phyloP scores from a whole-genome alignment of 164 flowering plant species.

The Stephania yunnanensis region DNA sequence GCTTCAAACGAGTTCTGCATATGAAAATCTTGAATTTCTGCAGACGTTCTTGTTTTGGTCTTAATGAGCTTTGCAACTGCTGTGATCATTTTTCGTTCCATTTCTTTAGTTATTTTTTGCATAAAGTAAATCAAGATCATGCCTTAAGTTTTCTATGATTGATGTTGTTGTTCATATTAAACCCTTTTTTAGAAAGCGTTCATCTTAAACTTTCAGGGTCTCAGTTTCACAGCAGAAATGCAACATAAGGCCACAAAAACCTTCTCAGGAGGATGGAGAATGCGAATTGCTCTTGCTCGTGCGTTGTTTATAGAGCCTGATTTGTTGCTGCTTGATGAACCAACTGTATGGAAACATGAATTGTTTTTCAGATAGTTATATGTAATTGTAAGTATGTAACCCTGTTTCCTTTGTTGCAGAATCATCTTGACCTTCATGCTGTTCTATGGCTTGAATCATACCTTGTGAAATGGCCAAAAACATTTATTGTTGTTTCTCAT shows the following conservation, averaged over 20 bases:
- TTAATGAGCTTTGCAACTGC: neutral
- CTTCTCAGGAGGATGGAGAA: conserved; percentile 99
- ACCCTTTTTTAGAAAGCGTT: neutral
- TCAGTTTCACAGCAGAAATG: conserved; percentile 96
- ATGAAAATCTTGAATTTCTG: neutral
- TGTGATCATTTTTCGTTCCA: neutral
- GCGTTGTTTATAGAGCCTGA: conserved; percentile 97
- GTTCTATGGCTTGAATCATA: conserved; percentile 94
- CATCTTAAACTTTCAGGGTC: conserved; percentile 54
- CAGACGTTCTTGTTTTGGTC: neutral
- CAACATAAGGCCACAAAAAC: conserved; percentile 73
- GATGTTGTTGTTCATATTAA: conserved; percentile 1
- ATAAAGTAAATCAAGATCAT: neutral
- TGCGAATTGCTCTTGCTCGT: conserved; percentile 99
- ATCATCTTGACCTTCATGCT: conserved; percentile 99
- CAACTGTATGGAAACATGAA: conserved; percentile 47
- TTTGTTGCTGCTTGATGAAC: conserved; percentile 93
- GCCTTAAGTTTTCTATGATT: neutral
- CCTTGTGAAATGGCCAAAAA: conserved; percentile 92
- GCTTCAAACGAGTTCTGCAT: neutral
- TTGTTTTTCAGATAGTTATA: too few relatives aligned
- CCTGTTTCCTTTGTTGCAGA: conserved; percentile 38
- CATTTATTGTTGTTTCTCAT: conserved; percentile 96
- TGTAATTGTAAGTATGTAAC: neutral
- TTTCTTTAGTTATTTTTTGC: neutral